phyloP scores from a whole-genome alignment of 192 early-diverging fungal species.

The Dispira simplex region DNA sequence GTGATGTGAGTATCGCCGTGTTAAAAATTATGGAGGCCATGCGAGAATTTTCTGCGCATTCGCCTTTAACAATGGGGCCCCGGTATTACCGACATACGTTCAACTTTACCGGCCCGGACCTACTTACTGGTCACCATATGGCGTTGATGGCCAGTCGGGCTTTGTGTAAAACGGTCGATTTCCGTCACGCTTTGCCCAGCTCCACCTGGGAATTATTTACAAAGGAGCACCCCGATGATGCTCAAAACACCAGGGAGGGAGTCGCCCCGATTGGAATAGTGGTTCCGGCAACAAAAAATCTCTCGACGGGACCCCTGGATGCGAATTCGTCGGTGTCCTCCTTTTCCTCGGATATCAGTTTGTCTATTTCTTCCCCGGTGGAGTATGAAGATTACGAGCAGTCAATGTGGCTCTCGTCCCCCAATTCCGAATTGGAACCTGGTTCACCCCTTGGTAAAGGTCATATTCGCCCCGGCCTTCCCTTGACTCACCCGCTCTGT shows the following conservation, averaged over 20 bases:
- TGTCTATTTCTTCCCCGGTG: neutral
- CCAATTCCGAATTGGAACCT: neutral
- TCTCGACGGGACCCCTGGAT: neutral
- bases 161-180: neutral
- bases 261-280: too few relatives aligned
- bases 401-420: neutral
- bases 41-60: neutral
- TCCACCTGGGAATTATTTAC: neutral
- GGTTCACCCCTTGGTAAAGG: neutral
- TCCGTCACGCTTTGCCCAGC: too few relatives aligned
- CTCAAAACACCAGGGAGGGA: neutral
- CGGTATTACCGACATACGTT: slow-evolving; percentile 5
- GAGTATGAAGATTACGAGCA: neutral
- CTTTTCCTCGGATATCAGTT: neutral
- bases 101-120: slow-evolving; percentile 6
- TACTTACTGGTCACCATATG: slow-evolving; percentile 5
- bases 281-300: too few relatives aligned
- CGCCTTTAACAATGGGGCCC: neutral
- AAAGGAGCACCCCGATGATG: neutral
- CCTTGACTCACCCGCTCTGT: neutral
- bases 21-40: neutral
- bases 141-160: neutral
- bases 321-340: neutral
- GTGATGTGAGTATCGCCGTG: slow-evolving; percentile 3
- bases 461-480: neutral